Conservation (phyloP, 129 eudicot genomes). For the Centrapalus pauciflorus region DNA sequence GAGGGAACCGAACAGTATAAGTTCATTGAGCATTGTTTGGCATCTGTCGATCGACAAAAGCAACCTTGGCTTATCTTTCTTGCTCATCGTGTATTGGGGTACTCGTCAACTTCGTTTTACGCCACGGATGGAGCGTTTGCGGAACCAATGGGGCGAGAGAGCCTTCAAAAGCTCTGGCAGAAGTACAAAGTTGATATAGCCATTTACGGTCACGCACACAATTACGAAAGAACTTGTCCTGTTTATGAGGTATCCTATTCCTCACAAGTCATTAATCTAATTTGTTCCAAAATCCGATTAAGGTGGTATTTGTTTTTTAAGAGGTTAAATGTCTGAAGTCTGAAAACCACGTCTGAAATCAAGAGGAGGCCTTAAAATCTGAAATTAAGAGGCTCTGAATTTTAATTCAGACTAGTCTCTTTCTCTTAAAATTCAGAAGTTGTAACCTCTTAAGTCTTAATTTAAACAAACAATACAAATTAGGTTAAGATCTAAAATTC, state of each 20-base stretch:
- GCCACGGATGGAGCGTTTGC: constrained; percentile 48
- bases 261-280: background rate
- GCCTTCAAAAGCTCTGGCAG: constrained; percentile 72
- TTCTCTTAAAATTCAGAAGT: too few species aligned
- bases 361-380: too few species aligned
- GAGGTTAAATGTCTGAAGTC: too few species aligned
- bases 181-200: constrained; percentile 80
- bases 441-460: too few species aligned
- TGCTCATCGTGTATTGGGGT: constrained; percentile 72
- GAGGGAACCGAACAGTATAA: constrained; percentile 73
- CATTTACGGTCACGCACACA: constrained; percentile 69
- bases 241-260: constrained; percentile 48
- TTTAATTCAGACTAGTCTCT: too few species aligned
- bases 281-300: too few species aligned
- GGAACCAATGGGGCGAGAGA: constrained; percentile 71
- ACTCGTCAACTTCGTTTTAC: constrained; percentile 52
- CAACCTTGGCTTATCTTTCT: constrained; percentile 77
- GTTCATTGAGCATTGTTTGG: constrained; percentile 66
- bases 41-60: constrained; percentile 61
- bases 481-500: too few species aligned
- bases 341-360: too few species aligned
- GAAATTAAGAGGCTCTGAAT: too few species aligned
- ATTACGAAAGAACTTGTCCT: constrained; percentile 75
- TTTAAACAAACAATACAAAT: too few species aligned
- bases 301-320: too few species aligned